Percentiles rank a stretch among this genome's conserved stretches.
These are phyloP conservation scores for Elongisporangium undulatum DNA, from an alignment of 352 stramenopile species.

Conservation along the genomic window DNA sequence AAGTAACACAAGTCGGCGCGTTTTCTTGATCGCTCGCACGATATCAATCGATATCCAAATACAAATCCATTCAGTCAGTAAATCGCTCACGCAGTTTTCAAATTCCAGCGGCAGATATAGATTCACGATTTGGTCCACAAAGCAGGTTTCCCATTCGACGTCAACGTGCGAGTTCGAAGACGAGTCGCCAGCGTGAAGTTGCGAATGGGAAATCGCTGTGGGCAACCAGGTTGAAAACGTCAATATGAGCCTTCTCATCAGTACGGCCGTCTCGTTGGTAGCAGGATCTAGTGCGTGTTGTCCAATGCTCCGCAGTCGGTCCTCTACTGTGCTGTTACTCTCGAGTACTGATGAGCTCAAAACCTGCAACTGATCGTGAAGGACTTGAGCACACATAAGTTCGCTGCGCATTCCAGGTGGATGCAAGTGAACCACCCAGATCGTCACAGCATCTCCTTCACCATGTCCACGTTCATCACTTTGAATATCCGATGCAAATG, in stretches of 20 bases:
- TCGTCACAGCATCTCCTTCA: background rate
- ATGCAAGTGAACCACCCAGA: background rate
- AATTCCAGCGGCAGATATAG: conserved; percentile 69
- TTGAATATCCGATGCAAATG: background rate
- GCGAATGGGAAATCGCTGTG: background rate
- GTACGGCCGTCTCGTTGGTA: background rate
- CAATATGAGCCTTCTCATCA: background rate
- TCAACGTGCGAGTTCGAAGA: background rate
- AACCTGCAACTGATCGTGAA: background rate
- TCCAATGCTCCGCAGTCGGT: background rate
- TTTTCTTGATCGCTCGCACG: conserved; percentile 12
- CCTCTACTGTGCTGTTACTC: background rate
- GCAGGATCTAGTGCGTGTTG: background rate
- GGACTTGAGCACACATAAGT: background rate
- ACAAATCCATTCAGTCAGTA: conserved; percentile 37
- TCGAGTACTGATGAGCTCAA: background rate
- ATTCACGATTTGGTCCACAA: conserved; percentile 26
- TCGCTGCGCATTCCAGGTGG: background rate
- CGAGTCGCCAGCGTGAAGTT: background rate
- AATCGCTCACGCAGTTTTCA: conserved; percentile 10
- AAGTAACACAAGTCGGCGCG: conserved; percentile 24
- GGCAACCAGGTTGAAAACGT: background rate
- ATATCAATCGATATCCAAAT: conserved; percentile 44
- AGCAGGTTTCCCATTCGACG: background rate
- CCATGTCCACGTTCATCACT: background rate